Conservation (phyloP, 2,329 filamentous ascomycete genomes). For the Colletotrichum gloeosporioides region DNA sequence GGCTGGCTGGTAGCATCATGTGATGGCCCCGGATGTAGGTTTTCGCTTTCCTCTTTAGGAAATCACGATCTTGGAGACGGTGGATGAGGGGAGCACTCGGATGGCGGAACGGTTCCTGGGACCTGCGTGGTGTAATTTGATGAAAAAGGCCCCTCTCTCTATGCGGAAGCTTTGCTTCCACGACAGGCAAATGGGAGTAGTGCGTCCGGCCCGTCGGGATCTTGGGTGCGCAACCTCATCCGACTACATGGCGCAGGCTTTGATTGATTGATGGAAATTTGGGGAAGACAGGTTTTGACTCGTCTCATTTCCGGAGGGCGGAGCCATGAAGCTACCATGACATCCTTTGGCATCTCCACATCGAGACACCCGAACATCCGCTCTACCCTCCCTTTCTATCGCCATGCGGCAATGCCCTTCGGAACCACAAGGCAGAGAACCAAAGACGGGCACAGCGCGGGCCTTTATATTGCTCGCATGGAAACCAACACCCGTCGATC, state of each 20-base stretch:
- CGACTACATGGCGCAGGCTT: neutral
- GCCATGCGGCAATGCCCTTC: neutral
- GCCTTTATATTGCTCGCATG: neutral
- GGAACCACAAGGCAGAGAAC: neutral
- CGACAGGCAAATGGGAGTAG: neutral
- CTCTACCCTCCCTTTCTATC: neutral
- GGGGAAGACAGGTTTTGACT: neutral
- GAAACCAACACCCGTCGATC: neutral
- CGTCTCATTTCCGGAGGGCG: neutral
- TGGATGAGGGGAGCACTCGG: neutral
- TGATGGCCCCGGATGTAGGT: neutral
- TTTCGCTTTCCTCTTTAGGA: neutral
- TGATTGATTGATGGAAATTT: constrained; percentile 20
- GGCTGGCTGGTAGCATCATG: neutral
- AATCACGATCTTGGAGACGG: neutral
- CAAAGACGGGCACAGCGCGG: neutral
- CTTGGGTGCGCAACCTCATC: neutral
- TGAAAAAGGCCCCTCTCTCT: neutral
- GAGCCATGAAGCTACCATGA: neutral
- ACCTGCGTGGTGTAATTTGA: constrained; percentile 6
- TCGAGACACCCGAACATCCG: neutral
- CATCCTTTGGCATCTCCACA: neutral
- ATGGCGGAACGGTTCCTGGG: neutral
- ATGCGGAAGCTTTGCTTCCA: constrained; percentile 16
- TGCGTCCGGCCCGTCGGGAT: constrained; percentile 6